Evolutionary conservation across 768 basidiomycete genomes (phyloP), one percentile per base, ranked within the genome.

Genomic region (Megacollybia marginata): DNA sequence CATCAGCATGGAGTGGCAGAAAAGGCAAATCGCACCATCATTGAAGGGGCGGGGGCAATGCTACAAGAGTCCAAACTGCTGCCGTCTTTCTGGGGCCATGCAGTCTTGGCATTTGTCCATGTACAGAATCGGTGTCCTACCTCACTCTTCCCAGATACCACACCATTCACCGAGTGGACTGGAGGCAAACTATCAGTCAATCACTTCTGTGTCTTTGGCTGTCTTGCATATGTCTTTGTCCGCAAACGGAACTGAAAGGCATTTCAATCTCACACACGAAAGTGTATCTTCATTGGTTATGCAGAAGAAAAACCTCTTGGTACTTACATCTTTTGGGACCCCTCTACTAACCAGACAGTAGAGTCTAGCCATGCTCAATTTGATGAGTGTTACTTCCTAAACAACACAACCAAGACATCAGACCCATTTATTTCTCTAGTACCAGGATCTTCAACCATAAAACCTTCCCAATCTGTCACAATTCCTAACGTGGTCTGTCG

Each of bases 211-310:
- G 47, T 54, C 15, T 56, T 58, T 43, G 61, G 65, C 1, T 68
- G 62, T 45, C 42, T 48, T 13, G 63, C 59, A 4, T 59, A 60
- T 38, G 61, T 59, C 9, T 59, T 56, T 48, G 54, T 60, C n/a
- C 61, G 47, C 32, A 56, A 61, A 45, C 54, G 66, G 40, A 60
- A 57, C 12, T 49, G 55, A 10, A 57, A 56, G 33, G 53, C 50
- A 2, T 52, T 63, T 4, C 42, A 57, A 5, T 31, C 59, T 0
- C 48, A 61, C 1, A 45, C 55, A 4, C 40, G 48, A 5, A 55
- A 52, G 23, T 59, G 56, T 32, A 49, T 60, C 3, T 60, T 66
- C 42, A 23, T 66, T 34, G 65, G 63, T 1, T 67, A 67, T 42
- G 44, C 53, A 0, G 1, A 16, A 1, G 54, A 50, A 6, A 28